phyloP scores from a whole-genome alignment of 768 basidiomycete species.

The Mrakia blollopis region DNA sequence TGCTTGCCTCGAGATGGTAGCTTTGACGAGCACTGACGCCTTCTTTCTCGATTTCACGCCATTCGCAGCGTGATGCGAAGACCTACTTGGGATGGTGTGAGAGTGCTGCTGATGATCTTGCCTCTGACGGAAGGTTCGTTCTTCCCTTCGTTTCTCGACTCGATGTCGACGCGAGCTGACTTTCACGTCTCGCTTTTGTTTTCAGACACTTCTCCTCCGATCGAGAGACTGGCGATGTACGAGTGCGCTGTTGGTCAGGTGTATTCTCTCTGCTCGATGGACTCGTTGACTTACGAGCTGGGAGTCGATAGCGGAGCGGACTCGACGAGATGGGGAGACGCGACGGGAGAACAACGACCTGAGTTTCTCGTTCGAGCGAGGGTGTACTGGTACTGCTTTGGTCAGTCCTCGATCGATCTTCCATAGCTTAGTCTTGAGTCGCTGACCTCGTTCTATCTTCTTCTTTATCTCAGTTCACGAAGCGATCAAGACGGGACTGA shows the following conservation, averaged over 20 bases:
- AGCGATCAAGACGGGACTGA: conserved; percentile 67
- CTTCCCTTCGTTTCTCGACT: not conserved
- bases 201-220: conserved; percentile 49
- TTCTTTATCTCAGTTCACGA: conserved; percentile 2
- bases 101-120: conserved; percentile 68
- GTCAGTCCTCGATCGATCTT: not conserved
- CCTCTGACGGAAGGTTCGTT: conserved; percentile 76
- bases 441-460: not conserved
- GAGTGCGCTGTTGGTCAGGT: conserved; percentile 79
- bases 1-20: not conserved
- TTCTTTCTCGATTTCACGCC: not conserved
- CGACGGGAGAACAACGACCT: conserved; percentile 4
- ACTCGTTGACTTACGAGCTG: conserved; percentile 46
- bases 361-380: conserved; percentile 61
- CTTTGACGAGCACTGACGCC: not conserved
- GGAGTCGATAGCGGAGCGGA: conserved; percentile 41
- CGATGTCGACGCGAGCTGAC: too few species aligned
- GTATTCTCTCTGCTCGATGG: conserved; percentile 63
- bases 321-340: conserved; percentile 48
- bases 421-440: conserved; percentile 4
- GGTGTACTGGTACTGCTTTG: conserved; percentile 65
- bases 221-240: conserved; percentile 61
- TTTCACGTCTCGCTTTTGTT: not conserved
- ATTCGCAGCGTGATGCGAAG: conserved; percentile 69
- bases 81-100: conserved; percentile 81